Evolutionary conservation across 225 moss, liverwort and hornwort genomes (phyloP), one percentile per base, ranked within the genome.

Genomic region (Polytrichum formosum): DNA sequence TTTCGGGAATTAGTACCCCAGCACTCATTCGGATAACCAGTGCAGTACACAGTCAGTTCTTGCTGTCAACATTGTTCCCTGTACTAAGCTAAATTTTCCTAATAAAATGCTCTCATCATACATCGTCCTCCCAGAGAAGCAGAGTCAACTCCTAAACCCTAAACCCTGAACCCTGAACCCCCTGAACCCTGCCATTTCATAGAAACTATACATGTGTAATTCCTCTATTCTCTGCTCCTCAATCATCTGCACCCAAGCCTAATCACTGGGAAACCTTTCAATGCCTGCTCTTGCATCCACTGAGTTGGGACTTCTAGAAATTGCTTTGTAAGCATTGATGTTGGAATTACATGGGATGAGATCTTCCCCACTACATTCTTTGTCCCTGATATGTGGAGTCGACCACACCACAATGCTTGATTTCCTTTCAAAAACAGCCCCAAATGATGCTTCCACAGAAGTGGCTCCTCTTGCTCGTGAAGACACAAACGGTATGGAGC

Each of bases 281-380:
- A 26, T 83, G 90, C 37, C 90, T 79, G 59, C 92, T 98, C 81
- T 88, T 88, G 72, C 88, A 88, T 9, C 98, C 98, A 81, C 98
- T 90, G 30, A 94, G 94, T 35, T 90, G 92, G 92, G 25, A 98
- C 94, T n/a, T 91, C 87, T 37, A 98, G 62, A 79, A 92, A 92
- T 53, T 88, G 84, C 80, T 94, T 92, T 1, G 94, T 75, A 16
- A 87, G 87, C 68, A 94, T 76, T 68, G 92, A 68, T 5, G 98
- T 90, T 79, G 85, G 73, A 74, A 93, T 92, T 19, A 82, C 90
- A 63, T 94, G 86, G 6, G 92, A 88, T 1, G 98, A 92, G 56
- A 98, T 74, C 74, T 84, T 98, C 21, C 94, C 94, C 18, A 94
- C 92, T 28, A 94, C 92, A 77, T 92, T 94, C 85, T 94, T 92